Evolutionary conservation across 2,329 filamentous ascomycete species (phyloP).

Genomic region (Epichloe sp.): DNA sequence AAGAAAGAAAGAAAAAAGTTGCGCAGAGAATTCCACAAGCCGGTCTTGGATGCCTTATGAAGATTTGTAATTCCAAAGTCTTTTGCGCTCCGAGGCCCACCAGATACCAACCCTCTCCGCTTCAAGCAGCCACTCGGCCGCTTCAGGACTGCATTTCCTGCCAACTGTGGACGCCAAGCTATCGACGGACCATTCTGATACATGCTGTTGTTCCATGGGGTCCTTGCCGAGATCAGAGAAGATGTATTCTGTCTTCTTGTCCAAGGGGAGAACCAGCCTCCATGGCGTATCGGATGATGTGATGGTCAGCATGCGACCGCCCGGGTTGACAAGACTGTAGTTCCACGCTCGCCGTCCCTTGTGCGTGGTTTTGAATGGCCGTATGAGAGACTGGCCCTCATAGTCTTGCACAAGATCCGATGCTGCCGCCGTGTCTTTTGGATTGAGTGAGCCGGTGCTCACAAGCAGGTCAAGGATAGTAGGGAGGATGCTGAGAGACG

Average conservation of each 20-base stretch:
- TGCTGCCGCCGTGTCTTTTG: slow-evolving; percentile 13
- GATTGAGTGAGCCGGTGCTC: slow-evolving; percentile 18
- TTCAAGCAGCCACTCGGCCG: slow-evolving; percentile 17
- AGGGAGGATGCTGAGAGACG: slow-evolving; percentile 21
- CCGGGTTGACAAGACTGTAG: slow-evolving; percentile 19
- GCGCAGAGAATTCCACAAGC: background rate
- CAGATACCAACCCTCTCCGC: slow-evolving; percentile 18
- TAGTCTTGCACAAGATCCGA: slow-evolving; percentile 20
- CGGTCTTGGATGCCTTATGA: background rate
- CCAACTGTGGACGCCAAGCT: slow-evolving; percentile 7
- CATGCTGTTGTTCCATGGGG: slow-evolving; percentile 14
- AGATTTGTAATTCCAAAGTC: slow-evolving; percentile 6
- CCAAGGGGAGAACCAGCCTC: slow-evolving; percentile 18
- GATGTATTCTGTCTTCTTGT: slow-evolving; percentile 16
- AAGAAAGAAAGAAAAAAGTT: background rate
- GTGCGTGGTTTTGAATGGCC: slow-evolving; percentile 11
- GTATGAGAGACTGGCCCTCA: slow-evolving; percentile 22
- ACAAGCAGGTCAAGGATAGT: slow-evolving; percentile 23
- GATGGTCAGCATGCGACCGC: slow-evolving; percentile 17
- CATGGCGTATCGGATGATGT: slow-evolving; percentile 12
- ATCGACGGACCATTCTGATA: slow-evolving; percentile 8
- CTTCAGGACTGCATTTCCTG: slow-evolving; percentile 9
- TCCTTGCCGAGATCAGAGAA: slow-evolving; percentile 16
- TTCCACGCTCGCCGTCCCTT: slow-evolving; percentile 17
- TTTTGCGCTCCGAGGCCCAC: slow-evolving; percentile 16